phyloP scores from a whole-genome alignment of 148 eudicot species.

The Drosera capensis region DNA sequence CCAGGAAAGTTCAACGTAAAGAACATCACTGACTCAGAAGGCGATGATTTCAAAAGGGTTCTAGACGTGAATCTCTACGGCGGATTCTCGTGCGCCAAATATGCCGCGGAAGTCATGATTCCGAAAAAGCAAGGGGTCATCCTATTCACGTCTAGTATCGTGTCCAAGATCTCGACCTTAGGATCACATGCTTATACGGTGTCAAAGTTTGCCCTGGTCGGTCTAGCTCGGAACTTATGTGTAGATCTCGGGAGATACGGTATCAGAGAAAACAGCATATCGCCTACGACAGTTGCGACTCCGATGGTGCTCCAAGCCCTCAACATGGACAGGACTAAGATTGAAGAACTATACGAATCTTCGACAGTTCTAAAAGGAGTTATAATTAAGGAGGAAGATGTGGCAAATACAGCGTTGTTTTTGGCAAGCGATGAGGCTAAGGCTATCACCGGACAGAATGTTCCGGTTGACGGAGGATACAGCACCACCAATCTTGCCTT shows the following conservation, averaged over 20 bases:
- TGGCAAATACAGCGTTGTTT: neutral
- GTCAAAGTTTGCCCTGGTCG: conserved; percentile 1
- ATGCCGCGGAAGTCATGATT: neutral
- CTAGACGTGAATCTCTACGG: conserved; percentile 8
- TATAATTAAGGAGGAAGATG: neutral
- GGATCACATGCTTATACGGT: neutral
- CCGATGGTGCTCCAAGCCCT: neutral
- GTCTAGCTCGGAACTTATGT: neutral
- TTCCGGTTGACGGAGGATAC: conserved; percentile 1
- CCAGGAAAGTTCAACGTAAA: neutral
- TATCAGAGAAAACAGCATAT: conserved; percentile 1
- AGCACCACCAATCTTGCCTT: conserved; percentile 1
- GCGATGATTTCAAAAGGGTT: conserved; percentile 2
- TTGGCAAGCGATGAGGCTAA: conserved; percentile 1
- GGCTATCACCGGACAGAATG: neutral
- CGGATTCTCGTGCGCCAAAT: conserved; percentile 1
- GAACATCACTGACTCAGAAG: conserved; percentile 1
- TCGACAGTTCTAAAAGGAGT: neutral
- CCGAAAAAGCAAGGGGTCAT: neutral
- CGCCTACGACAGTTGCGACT: neutral
- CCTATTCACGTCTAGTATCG: neutral
- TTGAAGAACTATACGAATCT: neutral
- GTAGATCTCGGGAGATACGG: neutral
- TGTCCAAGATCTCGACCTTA: neutral
- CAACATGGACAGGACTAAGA: neutral